Evolutionary conservation across 495 filamentous ascomycete genomes (phyloP).

Genomic region (Penicillium robsamsonii): DNA sequence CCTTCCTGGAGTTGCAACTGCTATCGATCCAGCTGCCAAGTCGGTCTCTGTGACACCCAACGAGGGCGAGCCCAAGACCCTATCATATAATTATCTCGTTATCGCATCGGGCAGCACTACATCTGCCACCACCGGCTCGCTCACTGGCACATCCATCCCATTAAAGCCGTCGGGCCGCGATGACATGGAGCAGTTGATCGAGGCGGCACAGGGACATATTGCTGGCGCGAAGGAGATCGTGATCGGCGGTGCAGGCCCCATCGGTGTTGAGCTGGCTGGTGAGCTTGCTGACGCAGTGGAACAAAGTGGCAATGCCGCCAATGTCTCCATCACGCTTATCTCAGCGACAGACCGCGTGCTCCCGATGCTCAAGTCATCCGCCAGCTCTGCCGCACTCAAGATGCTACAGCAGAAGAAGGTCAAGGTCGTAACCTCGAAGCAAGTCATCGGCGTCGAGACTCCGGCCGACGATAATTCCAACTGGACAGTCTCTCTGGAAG

Average conservation of each 20-base stretch:
- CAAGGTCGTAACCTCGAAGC: constrained; percentile 27
- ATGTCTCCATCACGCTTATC: constrained; percentile 49
- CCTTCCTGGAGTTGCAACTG: constrained; percentile 51
- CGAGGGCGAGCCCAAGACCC: constrained; percentile 24
- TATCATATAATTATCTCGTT: constrained; percentile 55
- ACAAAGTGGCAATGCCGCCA: constrained; percentile 29
- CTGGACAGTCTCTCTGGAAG: constrained; percentile 40
- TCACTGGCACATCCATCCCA: constrained; percentile 43
- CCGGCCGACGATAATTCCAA: constrained; percentile 11
- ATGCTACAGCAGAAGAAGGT: constrained; percentile 27
- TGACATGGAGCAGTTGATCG: constrained; percentile 41
- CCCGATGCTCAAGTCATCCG: constrained; percentile 27
- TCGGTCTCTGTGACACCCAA: constrained; percentile 38
- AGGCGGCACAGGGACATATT: constrained; percentile 47
- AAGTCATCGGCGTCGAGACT: constrained; percentile 16
- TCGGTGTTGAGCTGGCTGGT: constrained; percentile 62
- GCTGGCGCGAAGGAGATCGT: constrained; percentile 57
- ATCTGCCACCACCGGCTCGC: constrained; percentile 37
- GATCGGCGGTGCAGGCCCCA: constrained; percentile 64
- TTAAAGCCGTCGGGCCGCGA: constrained; percentile 50
- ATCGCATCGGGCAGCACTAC: constrained; percentile 52
- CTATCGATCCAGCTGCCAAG: constrained; percentile 45
- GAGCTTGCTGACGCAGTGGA: constrained; percentile 54
- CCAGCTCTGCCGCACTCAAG: constrained; percentile 27
- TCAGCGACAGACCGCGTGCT: constrained; percentile 36